Conservation (phyloP, 257 asterid species). For the Nicotiana paniculata region DNA sequence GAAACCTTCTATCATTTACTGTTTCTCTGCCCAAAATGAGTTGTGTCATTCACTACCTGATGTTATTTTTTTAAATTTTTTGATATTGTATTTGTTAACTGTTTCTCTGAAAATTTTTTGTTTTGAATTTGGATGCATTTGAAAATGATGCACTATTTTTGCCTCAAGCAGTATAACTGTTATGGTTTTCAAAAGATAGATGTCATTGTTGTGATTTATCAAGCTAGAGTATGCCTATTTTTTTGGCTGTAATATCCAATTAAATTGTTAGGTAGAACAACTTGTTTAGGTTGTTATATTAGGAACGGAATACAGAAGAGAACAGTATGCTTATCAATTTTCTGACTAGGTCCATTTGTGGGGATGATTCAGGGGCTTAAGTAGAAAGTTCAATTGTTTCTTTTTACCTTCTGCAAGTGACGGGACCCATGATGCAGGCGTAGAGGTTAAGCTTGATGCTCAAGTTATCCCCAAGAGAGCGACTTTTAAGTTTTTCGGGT, state of each 20-base stretch:
- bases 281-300: background rate
- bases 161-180: background rate
- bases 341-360: background rate
- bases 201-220: background rate
- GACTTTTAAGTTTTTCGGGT: too few species aligned
- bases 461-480: too few species aligned
- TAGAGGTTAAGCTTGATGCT: too few species aligned
- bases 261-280: background rate
- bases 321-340: background rate
- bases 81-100: background rate
- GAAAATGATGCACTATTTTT: background rate
- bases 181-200: background rate
- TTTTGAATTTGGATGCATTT: slow-evolving; percentile 7
- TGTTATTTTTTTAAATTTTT: background rate
- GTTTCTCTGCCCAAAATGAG: background rate
- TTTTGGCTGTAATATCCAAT: background rate
- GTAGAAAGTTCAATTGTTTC: background rate
- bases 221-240: background rate
- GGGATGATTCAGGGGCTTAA: background rate
- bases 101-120: background rate
- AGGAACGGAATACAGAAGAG: background rate
- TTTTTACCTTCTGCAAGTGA: background rate
- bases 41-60: background rate
- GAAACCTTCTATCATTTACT: background rate
- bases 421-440: background rate